Base-by-base conservation (phyloP, 257 asterid species). In the Solanum piurae region DNA sequence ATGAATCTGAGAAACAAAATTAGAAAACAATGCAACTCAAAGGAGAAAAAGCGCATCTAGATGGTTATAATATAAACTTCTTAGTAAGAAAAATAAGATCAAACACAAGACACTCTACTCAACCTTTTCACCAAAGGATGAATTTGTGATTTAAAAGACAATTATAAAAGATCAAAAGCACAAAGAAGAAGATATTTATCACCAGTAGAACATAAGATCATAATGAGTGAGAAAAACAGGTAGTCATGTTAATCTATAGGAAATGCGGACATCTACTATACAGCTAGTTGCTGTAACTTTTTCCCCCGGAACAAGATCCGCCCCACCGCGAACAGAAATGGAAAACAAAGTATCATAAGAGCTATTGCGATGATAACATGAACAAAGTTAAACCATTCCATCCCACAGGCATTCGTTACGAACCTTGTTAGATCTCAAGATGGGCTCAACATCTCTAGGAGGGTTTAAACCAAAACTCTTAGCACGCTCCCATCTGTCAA, bases 401-500 rank as follows among this genome's bases (percentile, higher is more conserved):
- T 37, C 31, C 91, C 91, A 89, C 85, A 76, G 49, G n/a, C 71
- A 84, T 25, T 84, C 79, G 2, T 27, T 68, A 14, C 83, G 69
- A 58, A 66, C 88, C 42, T 74, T 34, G 33, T 5, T 27, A 16
- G 86, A 62, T 13, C 44, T 89, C 71, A 87, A 52, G 58, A 89
- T 83, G 36, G 38, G 1, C 9, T 83, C 60, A 5, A 87, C 74
- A 31, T 85, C 88, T 44, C 69, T 66, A 9, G 92, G 90, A 89
- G 92, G 89, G 34, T 89, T 83, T 84, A 85, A 37, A 49, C 91
- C 90, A 5, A 85, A 21, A 12, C 33, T 60, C 49, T 79, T 84
- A 37, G 92, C 92, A 1, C 91, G 82, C 82, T 87, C 87, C 92
- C 91, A 90, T 11, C 91, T 72, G 4, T 84, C 86, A 40, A 88